phyloP scores from a whole-genome alignment of 495 filamentous ascomycete genomes.

The Pseudotulostoma volvatum region DNA sequence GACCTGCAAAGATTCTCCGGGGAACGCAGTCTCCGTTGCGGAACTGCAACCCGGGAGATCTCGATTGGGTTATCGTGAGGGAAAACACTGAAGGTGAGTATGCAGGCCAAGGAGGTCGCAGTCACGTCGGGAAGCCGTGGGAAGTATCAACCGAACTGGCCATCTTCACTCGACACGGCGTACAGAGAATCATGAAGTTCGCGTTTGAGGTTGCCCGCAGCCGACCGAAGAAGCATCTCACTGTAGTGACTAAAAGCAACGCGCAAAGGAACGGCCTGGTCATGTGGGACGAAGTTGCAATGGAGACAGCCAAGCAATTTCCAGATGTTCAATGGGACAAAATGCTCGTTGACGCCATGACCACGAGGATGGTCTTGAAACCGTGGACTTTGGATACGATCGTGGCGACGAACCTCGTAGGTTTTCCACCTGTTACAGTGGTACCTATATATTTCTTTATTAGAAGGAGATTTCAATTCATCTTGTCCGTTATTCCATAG shows the following conservation, averaged over 20 bases:
- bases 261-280: slow-evolving; percentile 35
- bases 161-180: slow-evolving; percentile 30
- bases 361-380: slow-evolving; percentile 30
- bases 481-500: too few relatives aligned
- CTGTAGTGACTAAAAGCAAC: slow-evolving; percentile 36
- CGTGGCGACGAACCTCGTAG: slow-evolving; percentile 31
- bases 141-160: slow-evolving; percentile 31
- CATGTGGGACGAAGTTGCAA: slow-evolving; percentile 32
- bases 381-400: slow-evolving; percentile 33
- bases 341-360: slow-evolving; percentile 39
- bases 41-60: slow-evolving; percentile 15
- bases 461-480: too few relatives aligned
- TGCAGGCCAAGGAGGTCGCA: slow-evolving; percentile 31
- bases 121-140: slow-evolving; percentile 27
- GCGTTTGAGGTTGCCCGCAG: slow-evolving; percentile 29
- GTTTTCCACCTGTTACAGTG: too few relatives aligned
- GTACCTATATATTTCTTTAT: neutral
- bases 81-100: slow-evolving; percentile 38
- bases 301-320: slow-evolving; percentile 23
- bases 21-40: slow-evolving; percentile 27
- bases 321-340: slow-evolving; percentile 33
- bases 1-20: slow-evolving; percentile 27
- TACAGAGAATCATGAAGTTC: slow-evolving; percentile 33
- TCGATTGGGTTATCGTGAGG: slow-evolving; percentile 35
- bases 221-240: slow-evolving; percentile 25